A percentile compares a stretch with the other conserved stretches of the same genome.
These are phyloP conservation scores for Oldenlandia corymbosa DNA, from an alignment of 257 asterid species.

Conservation along the genomic window DNA sequence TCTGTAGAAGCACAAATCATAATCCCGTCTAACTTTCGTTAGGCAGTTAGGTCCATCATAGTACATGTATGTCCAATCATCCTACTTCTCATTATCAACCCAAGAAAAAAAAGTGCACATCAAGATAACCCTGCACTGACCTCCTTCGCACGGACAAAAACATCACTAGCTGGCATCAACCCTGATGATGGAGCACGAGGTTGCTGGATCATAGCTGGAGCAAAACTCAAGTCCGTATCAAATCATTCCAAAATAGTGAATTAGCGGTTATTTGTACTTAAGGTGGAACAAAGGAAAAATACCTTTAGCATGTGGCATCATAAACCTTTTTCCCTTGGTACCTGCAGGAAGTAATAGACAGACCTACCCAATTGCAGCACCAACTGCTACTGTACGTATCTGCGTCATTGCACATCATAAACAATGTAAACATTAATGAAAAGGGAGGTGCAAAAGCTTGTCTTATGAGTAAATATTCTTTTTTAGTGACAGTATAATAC, in stretches of 20 bases:
- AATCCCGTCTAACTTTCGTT: background rate
- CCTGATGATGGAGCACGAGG: constrained; percentile 87
- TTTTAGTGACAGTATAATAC: background rate
- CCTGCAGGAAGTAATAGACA: constrained; percentile 94
- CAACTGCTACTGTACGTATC: constrained; percentile 82
- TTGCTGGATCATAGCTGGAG: constrained; percentile 87
- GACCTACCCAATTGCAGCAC: constrained; percentile 90
- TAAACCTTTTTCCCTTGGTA: constrained; percentile 75
- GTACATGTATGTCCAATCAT: background rate
- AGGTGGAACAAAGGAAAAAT: constrained; percentile 9
- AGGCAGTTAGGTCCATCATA: background rate
- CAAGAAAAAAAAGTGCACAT: background rate
- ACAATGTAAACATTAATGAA: background rate
- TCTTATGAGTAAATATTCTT: background rate
- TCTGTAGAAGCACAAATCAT: background rate
- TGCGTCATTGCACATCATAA: constrained; percentile 28
- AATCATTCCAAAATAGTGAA: constrained; percentile 11
- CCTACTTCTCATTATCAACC: background rate
- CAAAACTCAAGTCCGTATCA: constrained; percentile 18
- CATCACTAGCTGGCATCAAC: constrained; percentile 84
- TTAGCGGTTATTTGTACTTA: background rate
- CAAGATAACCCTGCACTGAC: constrained; percentile 30
- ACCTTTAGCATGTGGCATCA: constrained; percentile 95
- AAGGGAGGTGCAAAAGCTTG: background rate
- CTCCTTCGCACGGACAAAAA: constrained; percentile 80